Conservation (phyloP, 345 rosid species). For the Draba incana region DNA sequence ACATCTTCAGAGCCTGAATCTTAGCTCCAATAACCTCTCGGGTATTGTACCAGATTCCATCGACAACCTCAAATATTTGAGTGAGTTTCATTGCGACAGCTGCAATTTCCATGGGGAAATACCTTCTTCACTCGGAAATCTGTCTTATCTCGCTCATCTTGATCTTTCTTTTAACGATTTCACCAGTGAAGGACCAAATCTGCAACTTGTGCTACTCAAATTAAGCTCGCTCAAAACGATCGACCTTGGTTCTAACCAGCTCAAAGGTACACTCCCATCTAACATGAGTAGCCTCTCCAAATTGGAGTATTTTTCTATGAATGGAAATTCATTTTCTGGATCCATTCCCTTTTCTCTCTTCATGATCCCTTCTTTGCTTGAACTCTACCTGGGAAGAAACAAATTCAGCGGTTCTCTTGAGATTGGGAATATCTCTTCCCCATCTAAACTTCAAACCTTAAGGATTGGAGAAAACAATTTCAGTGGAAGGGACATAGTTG, state of each 20-base stretch:
- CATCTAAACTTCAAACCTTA: neutral
- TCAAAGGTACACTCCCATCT: too few relatives aligned
- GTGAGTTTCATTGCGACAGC: too few relatives aligned
- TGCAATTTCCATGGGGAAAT: conserved; percentile 31
- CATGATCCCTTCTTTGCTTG: neutral
- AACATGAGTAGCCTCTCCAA: too few relatives aligned
- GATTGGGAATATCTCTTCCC: conserved; percentile 14
- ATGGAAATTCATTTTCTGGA: too few relatives aligned
- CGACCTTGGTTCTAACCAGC: too few relatives aligned
- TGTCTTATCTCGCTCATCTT: conserved; percentile 4
- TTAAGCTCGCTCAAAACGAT: too few relatives aligned
- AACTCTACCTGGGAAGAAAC: neutral
- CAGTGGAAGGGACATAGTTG: too few relatives aligned
- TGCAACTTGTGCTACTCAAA: neutral
- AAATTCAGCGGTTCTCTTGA: conserved; percentile 14
- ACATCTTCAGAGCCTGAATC: conserved; percentile 1
- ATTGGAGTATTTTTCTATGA: too few relatives aligned
- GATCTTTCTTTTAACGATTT: conserved; percentile 41
- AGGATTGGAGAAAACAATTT: conserved; percentile 1
- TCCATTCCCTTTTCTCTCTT: neutral
- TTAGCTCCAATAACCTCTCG: neutral
- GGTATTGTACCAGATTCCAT: conserved; percentile 26
- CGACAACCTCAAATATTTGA: conserved; percentile 8
- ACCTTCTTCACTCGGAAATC: conserved; percentile 7
- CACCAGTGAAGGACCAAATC: conserved; percentile 18